A percentile compares a stretch with the other conserved stretches of the same genome.
Evolutionary conservation across 805 yeast genomes (phyloP).

Genomic region (Torulaspora indica): DNA sequence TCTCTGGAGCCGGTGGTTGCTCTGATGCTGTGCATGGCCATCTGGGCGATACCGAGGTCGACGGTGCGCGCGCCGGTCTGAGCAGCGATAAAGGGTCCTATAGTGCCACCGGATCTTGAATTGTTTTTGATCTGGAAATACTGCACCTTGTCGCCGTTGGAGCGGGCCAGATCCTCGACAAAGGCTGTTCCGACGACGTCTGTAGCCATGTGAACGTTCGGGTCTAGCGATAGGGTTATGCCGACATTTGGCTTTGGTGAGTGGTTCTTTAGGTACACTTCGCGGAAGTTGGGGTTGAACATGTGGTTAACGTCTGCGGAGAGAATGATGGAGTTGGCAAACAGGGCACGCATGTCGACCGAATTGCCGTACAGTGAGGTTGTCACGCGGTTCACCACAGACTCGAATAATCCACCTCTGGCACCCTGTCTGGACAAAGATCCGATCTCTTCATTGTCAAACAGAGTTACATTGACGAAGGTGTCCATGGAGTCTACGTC

Average conservation of each 20-base stretch:
- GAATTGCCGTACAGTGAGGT: conserved; percentile 30
- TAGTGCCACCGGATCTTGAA: conserved; percentile 82
- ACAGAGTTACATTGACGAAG: conserved; percentile 59
- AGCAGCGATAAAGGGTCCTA: conserved; percentile 66
- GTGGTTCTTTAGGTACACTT: conserved; percentile 71
- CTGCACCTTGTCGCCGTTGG: conserved; percentile 63
- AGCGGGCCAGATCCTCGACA: conserved; percentile 61
- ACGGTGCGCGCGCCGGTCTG: conserved; percentile 71
- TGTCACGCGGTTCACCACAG: conserved; percentile 54
- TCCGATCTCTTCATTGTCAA: conserved; percentile 82
- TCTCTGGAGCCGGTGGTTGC: conserved; percentile 78
- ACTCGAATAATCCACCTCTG: conserved; percentile 66
- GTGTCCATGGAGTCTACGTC: conserved; percentile 38
- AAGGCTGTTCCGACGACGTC: conserved; percentile 70
- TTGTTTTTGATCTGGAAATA: conserved; percentile 84
- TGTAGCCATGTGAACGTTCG: conserved; percentile 81
- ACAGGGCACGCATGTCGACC: conserved; percentile 39
- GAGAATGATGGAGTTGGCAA: conserved; percentile 71
- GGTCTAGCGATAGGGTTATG: conserved; percentile 62
- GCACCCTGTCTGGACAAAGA: conserved; percentile 79
- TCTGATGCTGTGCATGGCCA: conserved; percentile 82
- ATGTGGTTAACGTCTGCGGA: conserved; percentile 85
- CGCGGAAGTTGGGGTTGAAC: conserved; percentile 68
- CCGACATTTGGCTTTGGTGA: conserved; percentile 79
- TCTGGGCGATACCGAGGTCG: conserved; percentile 78